Evolutionary conservation across 768 basidiomycete species (phyloP).

Genomic region (Panus rudis): DNA sequence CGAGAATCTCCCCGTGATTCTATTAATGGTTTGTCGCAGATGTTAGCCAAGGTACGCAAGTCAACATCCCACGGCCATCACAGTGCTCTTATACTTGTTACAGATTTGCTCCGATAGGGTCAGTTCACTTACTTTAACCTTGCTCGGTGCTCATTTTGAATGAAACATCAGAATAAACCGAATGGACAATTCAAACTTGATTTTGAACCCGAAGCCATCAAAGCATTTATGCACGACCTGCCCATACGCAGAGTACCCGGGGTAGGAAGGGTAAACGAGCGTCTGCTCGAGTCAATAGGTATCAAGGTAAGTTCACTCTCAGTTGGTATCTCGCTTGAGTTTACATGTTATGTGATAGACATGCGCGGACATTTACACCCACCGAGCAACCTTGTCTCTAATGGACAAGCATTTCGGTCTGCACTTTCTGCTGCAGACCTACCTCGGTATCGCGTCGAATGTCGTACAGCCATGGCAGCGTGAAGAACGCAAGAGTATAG

Average conservation of each 20-base stretch:
- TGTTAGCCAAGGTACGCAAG: constrained; percentile 78
- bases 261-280: constrained; percentile 85
- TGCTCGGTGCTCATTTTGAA: background rate
- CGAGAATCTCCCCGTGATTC: constrained; percentile 7
- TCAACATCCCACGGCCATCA: background rate
- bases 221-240: constrained; percentile 71
- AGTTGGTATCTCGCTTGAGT: background rate
- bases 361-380: constrained; percentile 82
- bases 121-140: background rate
- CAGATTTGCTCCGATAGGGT: constrained; percentile 94
- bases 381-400: constrained; percentile 65
- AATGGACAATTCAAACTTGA: constrained; percentile 83
- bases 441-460: constrained; percentile 86
- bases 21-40: constrained; percentile 38
- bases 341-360: constrained; percentile 37
- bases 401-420: constrained; percentile 89
- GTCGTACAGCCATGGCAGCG: constrained; percentile 66
- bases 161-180: constrained; percentile 69
- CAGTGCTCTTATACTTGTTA: background rate
- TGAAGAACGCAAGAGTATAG: constrained; percentile 88
- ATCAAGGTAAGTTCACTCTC: constrained; percentile 52
- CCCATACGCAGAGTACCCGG: constrained; percentile 86
- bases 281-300: constrained; percentile 79
- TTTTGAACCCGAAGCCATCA: constrained; percentile 57
- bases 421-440: constrained; percentile 63